These are phyloP conservation scores for Amylocystis lapponica DNA, from an alignment of 768 basidiomycete species.

Conservation along the genomic window DNA sequence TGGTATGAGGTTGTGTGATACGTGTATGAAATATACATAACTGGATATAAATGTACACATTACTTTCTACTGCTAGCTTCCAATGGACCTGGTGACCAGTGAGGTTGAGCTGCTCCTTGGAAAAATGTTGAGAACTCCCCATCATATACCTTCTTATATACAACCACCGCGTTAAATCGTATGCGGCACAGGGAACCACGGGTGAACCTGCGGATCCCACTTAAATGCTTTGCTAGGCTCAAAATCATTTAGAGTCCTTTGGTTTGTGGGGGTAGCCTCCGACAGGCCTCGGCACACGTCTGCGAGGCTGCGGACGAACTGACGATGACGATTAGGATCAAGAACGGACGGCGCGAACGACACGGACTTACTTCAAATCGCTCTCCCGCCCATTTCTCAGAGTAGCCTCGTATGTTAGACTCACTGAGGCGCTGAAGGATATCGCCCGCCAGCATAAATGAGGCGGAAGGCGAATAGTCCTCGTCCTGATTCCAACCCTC, in stretches of 20 bases:
- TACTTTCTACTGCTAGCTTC: no score
- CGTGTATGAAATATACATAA: no score
- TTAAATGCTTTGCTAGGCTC: conserved; percentile 9
- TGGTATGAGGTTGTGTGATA: no score
- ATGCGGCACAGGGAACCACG: conserved; percentile 27
- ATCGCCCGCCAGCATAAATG: conserved; percentile 38
- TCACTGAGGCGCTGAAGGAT: conserved; percentile 25
- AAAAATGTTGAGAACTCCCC: no score
- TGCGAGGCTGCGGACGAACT: conserved; percentile 34
- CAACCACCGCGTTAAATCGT: no score
- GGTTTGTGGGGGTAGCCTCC: conserved; percentile 7
- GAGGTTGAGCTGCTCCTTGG: no score
- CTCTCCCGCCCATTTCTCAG: conserved; percentile 8
- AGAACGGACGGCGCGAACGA: neutral
- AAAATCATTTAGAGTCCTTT: conserved; percentile 12
- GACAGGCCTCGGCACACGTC: conserved; percentile 12
- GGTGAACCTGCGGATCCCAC: conserved; percentile 19
- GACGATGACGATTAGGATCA: neutral
- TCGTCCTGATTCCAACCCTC: conserved; percentile 25
- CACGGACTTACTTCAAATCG: conserved; percentile 17
- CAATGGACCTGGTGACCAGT: no score
- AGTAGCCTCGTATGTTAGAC: neutral
- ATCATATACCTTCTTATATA: no score
- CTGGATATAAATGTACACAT: no score
- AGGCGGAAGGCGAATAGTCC: conserved; percentile 34